These are phyloP conservation scores for Teunomyces kruisii DNA, from an alignment of 805 yeast genomes.

Conservation along the genomic window DNA sequence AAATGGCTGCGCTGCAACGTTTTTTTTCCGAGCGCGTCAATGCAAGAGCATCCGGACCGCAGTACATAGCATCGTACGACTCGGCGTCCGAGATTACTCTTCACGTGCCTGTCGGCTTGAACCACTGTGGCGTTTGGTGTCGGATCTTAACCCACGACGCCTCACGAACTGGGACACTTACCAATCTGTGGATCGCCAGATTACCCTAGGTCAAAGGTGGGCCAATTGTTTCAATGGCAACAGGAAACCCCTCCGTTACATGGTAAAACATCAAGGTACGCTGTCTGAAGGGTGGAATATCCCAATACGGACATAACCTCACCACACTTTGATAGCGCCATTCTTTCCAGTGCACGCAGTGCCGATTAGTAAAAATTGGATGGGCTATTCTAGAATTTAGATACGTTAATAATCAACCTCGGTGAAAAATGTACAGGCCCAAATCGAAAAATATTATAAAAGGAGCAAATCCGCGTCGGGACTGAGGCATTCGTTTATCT, in stretches of 20 bases:
- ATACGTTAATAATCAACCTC: conserved; percentile 3
- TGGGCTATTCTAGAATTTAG: conserved; percentile 3
- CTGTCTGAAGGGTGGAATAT: too few relatives aligned
- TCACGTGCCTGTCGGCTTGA: background rate
- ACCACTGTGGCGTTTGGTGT: conserved; percentile 1
- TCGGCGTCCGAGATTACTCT: background rate
- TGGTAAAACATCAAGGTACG: too few relatives aligned
- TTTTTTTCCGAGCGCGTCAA: too few relatives aligned
- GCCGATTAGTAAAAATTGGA: background rate
- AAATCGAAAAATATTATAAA: conserved; percentile 2
- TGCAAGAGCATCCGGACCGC: too few relatives aligned
- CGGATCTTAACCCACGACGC: conserved; percentile 5
- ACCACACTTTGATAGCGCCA: background rate
- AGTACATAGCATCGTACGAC: too few relatives aligned
- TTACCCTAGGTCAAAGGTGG: background rate
- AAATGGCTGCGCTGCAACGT: too few relatives aligned
- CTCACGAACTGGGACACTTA: background rate
- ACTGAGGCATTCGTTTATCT: background rate
- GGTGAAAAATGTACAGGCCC: conserved; percentile 1
- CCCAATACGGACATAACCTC: background rate
- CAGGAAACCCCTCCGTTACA: too few relatives aligned
- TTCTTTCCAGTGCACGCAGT: background rate
- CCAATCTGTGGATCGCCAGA: background rate
- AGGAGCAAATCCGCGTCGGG: background rate
- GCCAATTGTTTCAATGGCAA: background rate